Percentiles rank a stretch among this genome's conserved stretches.
These are phyloP conservation scores for Celoporthe dispersa DNA, from an alignment of 2,329 filamentous ascomycete species.

Conservation along the genomic window DNA sequence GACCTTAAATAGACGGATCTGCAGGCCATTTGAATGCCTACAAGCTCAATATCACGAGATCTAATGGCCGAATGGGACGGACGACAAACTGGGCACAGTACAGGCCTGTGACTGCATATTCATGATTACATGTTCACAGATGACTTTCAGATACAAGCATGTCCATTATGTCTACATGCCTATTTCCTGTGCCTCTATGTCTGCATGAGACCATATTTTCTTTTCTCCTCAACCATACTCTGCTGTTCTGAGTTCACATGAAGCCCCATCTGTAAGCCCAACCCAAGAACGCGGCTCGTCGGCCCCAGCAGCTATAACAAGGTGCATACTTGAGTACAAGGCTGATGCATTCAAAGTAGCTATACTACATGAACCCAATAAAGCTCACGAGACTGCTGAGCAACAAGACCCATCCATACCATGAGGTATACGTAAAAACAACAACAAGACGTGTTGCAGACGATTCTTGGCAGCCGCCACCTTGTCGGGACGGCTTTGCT, in stretches of 20 bases:
- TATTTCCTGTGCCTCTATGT: too few relatives aligned
- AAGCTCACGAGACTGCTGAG: background rate
- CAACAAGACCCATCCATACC: background rate
- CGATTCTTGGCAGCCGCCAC: constrained; percentile 13
- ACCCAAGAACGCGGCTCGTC: background rate
- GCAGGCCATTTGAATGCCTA: too few relatives aligned
- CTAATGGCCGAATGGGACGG: too few relatives aligned
- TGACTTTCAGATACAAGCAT: too few relatives aligned
- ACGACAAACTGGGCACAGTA: too few relatives aligned
- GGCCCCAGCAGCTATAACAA: background rate
- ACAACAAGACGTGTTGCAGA: constrained; percentile 7
- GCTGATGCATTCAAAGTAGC: background rate
- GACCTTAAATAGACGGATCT: too few relatives aligned
- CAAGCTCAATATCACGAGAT: too few relatives aligned
- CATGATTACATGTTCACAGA: too few relatives aligned
- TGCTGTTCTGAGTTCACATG: background rate
- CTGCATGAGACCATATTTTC: too few relatives aligned
- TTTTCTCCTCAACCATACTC: too few relatives aligned
- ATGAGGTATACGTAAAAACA: background rate
- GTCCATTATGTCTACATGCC: too few relatives aligned
- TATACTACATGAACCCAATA: background rate
- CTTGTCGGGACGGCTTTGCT: constrained; percentile 13
- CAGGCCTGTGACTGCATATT: too few relatives aligned
- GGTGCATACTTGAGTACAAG: background rate
- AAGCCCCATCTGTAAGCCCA: background rate